phyloP scores from a whole-genome alignment of 2,329 filamentous ascomycete genomes.

The Trichoderma arundinaceum region DNA sequence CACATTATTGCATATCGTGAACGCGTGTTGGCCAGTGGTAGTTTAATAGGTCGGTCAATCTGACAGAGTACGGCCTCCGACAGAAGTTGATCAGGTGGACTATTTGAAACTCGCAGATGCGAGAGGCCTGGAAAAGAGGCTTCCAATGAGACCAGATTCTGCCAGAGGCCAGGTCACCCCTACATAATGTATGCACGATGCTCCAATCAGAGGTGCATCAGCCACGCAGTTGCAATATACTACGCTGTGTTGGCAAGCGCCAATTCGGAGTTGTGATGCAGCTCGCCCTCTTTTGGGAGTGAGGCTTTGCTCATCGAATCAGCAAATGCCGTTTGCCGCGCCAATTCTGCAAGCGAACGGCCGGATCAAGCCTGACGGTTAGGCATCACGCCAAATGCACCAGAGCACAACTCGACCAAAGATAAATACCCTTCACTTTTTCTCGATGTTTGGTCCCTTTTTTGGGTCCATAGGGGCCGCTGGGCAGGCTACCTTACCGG shows the following conservation, averaged over 20 bases:
- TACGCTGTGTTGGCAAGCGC: not conserved
- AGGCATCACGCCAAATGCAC: no score
- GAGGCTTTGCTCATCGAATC: not conserved
- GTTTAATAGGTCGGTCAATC: not conserved
- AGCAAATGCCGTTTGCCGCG: not conserved
- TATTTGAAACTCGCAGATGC: conserved; percentile 1
- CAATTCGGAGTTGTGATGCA: not conserved
- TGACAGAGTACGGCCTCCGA: not conserved
- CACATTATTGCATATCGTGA: not conserved
- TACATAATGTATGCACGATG: not conserved
- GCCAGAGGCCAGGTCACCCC: conserved; percentile 11
- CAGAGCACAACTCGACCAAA: no score
- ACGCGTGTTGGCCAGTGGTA: not conserved
- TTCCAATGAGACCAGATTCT: not conserved
- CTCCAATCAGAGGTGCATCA: conserved; percentile 20
- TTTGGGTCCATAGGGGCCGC: not conserved
- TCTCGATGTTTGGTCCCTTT: not conserved
- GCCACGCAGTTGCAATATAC: not conserved
- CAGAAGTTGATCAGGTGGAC: not conserved
- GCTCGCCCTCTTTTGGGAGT: not conserved
- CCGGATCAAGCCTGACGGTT: not conserved
- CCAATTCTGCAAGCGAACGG: not conserved
- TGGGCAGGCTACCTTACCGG: not conserved
- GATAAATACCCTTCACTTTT: not conserved
- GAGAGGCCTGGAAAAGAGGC: not conserved